phyloP scores from a whole-genome alignment of 768 basidiomycete genomes.

The Panus rudis region DNA sequence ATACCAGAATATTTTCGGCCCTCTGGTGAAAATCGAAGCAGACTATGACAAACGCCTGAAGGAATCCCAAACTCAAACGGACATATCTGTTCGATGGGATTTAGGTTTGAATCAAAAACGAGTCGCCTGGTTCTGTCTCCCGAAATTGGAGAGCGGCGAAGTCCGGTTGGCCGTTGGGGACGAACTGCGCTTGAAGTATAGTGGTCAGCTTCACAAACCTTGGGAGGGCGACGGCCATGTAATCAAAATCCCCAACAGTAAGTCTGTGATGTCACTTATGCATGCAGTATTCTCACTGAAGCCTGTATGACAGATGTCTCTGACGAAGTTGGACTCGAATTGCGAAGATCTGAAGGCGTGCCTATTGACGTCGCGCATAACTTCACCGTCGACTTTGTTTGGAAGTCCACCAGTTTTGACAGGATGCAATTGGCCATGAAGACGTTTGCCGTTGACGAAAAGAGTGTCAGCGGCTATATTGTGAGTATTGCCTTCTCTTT shows the following conservation, averaged over 20 bases:
- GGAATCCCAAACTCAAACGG: conserved; percentile 97
- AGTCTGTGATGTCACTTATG: conserved; percentile 22
- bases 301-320: conserved; percentile 67
- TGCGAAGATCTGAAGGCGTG: conserved; percentile 85
- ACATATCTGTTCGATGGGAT: conserved; percentile 95
- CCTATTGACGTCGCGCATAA: conserved; percentile 92
- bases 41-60: conserved; percentile 98
- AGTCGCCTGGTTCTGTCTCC: conserved; percentile 95
- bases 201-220: conserved; percentile 81
- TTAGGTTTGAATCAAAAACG: conserved; percentile 97
- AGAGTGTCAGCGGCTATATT: conserved; percentile 98
- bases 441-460: conserved; percentile 98
- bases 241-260: conserved; percentile 98
- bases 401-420: conserved; percentile 99
- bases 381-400: conserved; percentile 97
- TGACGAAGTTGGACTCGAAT: conserved; percentile 93
- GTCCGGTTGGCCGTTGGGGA: conserved; percentile 96
- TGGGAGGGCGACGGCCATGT: conserved; percentile 99
- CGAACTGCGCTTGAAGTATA: conserved; percentile 84
- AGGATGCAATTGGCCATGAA: conserved; percentile 99
- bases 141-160: conserved; percentile 97
- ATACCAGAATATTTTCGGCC: conserved; percentile 99
- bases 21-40: conserved; percentile 98
- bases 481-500: conserved; percentile 2
- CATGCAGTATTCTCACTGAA: conserved; percentile 3